phyloP scores from a whole-genome alignment of 768 basidiomycete genomes.

The Udeniomyces megalosporus region DNA sequence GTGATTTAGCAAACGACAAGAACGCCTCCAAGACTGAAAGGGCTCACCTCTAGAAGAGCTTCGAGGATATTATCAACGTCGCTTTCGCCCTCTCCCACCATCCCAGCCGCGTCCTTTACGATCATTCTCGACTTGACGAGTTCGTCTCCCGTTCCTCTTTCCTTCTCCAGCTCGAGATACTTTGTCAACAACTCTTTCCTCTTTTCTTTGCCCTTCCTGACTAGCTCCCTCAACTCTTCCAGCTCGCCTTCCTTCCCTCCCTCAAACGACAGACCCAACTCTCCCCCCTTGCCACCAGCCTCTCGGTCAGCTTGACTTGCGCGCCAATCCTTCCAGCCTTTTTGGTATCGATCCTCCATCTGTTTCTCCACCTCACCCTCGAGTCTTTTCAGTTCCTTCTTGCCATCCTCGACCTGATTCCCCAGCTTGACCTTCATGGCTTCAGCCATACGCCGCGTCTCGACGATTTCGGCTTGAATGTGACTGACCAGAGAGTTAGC shows the following conservation, averaged over 20 bases:
- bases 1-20: background rate
- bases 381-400: constrained; percentile 43
- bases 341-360: constrained; percentile 64
- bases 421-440: constrained; percentile 50
- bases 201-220: constrained; percentile 48
- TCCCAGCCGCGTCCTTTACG: constrained; percentile 80
- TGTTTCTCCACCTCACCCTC: constrained; percentile 51
- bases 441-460: constrained; percentile 57
- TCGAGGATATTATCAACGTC: constrained; percentile 77
- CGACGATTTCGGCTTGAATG: constrained; percentile 78
- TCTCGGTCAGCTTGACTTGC: constrained; percentile 43
- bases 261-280: constrained; percentile 33
- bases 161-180: constrained; percentile 64
- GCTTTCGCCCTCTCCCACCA: constrained; percentile 45
- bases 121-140: constrained; percentile 79
- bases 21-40: too few relatives aligned
- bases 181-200: constrained; percentile 58
- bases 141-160: constrained; percentile 72
- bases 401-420: constrained; percentile 47
- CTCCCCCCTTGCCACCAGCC: constrained; percentile 24
- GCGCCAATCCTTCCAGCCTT: constrained; percentile 88
- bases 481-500: constrained; percentile 70
- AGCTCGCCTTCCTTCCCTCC: constrained; percentile 24
- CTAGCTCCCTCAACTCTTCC: constrained; percentile 44
- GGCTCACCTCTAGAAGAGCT: constrained; percentile 53